phyloP scores from a whole-genome alignment of 768 basidiomycete genomes.

The Suillus fuscotomentosus region DNA sequence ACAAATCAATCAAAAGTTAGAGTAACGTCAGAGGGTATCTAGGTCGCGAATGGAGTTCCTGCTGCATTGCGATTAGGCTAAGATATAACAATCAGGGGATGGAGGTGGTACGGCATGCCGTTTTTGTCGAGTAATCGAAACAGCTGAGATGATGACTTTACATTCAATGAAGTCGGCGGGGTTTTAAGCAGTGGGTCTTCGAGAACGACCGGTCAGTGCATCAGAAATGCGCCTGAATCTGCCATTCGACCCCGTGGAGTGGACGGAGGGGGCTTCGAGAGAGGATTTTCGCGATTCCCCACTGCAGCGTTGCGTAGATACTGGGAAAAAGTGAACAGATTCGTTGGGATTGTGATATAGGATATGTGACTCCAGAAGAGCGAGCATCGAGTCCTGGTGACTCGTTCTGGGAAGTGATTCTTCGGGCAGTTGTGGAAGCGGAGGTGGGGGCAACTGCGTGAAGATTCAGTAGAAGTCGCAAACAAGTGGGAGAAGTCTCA shows the following conservation, averaged over 20 bases:
- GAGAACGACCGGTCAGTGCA: slow-evolving; percentile 17
- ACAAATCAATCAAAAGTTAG: neutral
- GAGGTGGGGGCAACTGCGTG: slow-evolving; percentile 24
- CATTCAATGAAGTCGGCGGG: neutral
- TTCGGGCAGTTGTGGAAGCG: slow-evolving; percentile 23
- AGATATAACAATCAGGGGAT: neutral
- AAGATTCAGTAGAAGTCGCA: slow-evolving; percentile 7
- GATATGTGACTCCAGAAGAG: slow-evolving; percentile 29
- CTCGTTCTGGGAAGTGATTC: slow-evolving; percentile 18
- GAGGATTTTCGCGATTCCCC: slow-evolving; percentile 26
- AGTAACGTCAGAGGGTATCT: neutral
- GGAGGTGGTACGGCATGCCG: neutral
- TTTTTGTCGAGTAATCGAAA: slow-evolving; percentile 9
- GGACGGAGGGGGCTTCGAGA: slow-evolving; percentile 29
- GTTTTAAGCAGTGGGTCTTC: slow-evolving; percentile 21
- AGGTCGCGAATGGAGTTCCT: neutral
- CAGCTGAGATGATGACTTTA: neutral
- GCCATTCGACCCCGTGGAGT: slow-evolving; percentile 22
- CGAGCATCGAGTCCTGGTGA: slow-evolving; percentile 30
- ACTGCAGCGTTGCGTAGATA: slow-evolving; percentile 30
- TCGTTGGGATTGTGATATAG: slow-evolving; percentile 26
- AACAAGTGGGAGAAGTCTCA: slow-evolving; percentile 12
- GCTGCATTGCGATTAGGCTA: neutral
- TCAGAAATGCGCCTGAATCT: slow-evolving; percentile 20
- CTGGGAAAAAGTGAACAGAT: slow-evolving; percentile 34